Percentiles rank a stretch among this genome's conserved stretches.
These are phyloP conservation scores for Populus deltoides DNA, from an alignment of 345 rosid genomes.

Conservation along the genomic window DNA sequence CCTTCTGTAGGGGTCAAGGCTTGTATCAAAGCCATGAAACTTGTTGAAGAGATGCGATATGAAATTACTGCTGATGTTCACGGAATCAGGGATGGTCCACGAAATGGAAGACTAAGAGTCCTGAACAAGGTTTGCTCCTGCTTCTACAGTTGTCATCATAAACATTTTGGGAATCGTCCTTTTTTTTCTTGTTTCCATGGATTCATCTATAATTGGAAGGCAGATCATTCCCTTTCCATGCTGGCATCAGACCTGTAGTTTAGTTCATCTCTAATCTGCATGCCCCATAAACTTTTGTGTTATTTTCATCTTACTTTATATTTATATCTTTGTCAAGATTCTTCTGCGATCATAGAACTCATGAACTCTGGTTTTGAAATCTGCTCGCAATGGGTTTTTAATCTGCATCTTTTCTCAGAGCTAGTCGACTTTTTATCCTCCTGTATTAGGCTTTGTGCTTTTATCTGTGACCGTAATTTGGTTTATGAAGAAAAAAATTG, in stretches of 20 bases:
- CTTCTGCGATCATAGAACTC: background rate
- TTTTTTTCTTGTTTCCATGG: background rate
- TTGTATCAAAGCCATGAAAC: constrained; percentile 48
- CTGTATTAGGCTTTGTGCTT: background rate
- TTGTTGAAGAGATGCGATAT: constrained; percentile 61
- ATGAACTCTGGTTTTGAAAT: background rate
- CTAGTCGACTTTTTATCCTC: background rate
- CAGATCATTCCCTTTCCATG: too few species aligned
- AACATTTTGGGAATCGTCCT: background rate
- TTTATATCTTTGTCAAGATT: background rate
- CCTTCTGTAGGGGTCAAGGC: constrained; percentile 64
- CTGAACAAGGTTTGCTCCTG: constrained; percentile 52
- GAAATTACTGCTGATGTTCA: constrained; percentile 65
- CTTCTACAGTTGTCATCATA: background rate
- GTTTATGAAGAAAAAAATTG: too few species aligned
- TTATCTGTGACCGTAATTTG: too few species aligned
- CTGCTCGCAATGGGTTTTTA: background rate
- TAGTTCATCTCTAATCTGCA: background rate
- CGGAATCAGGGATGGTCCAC: constrained; percentile 74
- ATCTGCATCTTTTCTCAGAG: background rate
- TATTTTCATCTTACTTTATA: background rate
- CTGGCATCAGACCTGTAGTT: too few species aligned
- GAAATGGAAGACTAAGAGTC: constrained; percentile 66
- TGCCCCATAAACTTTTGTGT: background rate
- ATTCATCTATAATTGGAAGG: too few species aligned